Evolutionary conservation across 495 filamentous ascomycete genomes (phyloP).

Genomic region (Aspergillus steynii): DNA sequence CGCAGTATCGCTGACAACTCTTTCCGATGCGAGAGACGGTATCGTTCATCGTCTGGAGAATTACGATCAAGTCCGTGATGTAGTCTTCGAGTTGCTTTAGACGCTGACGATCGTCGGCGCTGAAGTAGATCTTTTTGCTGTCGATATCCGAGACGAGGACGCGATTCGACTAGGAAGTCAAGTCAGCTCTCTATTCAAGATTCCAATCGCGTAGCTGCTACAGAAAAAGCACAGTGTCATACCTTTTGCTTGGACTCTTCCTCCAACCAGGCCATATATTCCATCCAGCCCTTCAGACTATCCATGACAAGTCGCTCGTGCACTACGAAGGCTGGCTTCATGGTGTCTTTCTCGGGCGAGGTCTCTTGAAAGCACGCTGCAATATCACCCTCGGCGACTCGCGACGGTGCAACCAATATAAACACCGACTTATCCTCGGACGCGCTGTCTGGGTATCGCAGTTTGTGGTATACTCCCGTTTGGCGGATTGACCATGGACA

Average conservation of each 20-base stretch:
- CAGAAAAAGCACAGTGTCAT: not conserved
- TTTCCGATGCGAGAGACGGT: conserved; percentile 7
- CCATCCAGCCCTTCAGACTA: conserved; percentile 13
- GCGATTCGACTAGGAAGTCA: conserved; percentile 6
- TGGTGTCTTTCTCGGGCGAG: not conserved
- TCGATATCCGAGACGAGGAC: conserved; percentile 3
- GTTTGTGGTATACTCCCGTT: conserved; percentile 14
- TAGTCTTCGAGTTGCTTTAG: conserved; percentile 13
- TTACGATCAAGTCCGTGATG: conserved; percentile 8
- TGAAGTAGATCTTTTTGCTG: conserved; percentile 2
- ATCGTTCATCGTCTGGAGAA: conserved; percentile 10
- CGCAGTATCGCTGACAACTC: conserved; percentile 11
- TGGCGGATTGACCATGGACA: conserved; percentile 16
- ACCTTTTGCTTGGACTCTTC: conserved; percentile 9
- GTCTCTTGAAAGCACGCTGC: not conserved
- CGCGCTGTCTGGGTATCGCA: not conserved
- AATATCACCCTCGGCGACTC: not conserved
- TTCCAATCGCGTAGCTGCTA: too few relatives aligned
- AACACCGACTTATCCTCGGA: conserved; percentile 2
- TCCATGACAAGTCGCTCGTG: conserved; percentile 11
- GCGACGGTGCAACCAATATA: conserved; percentile 11
- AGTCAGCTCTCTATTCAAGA: not conserved
- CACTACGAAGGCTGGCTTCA: not conserved
- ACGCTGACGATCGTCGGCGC: conserved; percentile 7
- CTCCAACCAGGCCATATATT: conserved; percentile 16